Conservation (phyloP, 2,329 filamentous ascomycete genomes). For the Escovopsis sp. region DNA sequence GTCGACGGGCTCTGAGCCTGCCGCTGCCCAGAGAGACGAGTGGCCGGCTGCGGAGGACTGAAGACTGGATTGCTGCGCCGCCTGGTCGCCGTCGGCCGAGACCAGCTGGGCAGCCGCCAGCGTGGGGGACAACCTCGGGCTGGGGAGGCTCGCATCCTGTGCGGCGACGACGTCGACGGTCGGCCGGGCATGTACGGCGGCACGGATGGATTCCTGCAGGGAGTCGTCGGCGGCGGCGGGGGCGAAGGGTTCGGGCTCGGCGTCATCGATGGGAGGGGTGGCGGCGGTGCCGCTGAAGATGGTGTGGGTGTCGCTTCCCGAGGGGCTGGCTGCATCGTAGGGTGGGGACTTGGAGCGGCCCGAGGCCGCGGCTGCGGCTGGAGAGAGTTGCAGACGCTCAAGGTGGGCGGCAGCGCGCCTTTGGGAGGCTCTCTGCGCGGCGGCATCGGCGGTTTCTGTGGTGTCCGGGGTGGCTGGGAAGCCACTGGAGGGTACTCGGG, state of each 20-base stretch:
- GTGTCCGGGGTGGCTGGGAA: slow-evolving; percentile 43
- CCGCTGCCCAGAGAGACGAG: slow-evolving; percentile 20
- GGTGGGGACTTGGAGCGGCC: slow-evolving; percentile 19
- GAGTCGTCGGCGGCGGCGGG: slow-evolving; percentile 33
- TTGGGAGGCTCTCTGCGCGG: slow-evolving; percentile 21
- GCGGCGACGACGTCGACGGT: slow-evolving; percentile 54
- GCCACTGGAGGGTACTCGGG: slow-evolving; percentile 12
- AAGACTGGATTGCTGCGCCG: slow-evolving; percentile 18
- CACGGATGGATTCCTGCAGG: slow-evolving; percentile 29
- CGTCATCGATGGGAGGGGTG: slow-evolving; percentile 61
- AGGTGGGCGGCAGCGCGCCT: slow-evolving; percentile 25
- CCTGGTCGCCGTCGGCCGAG: slow-evolving; percentile 29
- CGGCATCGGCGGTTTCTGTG: slow-evolving; percentile 25
- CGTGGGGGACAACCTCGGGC: slow-evolving; percentile 84
- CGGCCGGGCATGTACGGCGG: slow-evolving; percentile 32
- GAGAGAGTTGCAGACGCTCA: slow-evolving; percentile 27
- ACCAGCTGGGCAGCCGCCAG: slow-evolving; percentile 52
- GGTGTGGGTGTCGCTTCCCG: slow-evolving; percentile 40
- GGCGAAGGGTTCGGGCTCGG: slow-evolving; percentile 47
- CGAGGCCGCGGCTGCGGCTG: slow-evolving; percentile 29
- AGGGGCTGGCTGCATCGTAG: slow-evolving; percentile 35
- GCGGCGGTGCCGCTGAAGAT: slow-evolving; percentile 50
- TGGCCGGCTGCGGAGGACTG: slow-evolving; percentile 16
- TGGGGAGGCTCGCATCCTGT: slow-evolving; percentile 85
- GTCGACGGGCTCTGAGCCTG: slow-evolving; percentile 13